Evolutionary conservation across 306 rosid species (phyloP).

Genomic region (Citrullus colocynthis): DNA sequence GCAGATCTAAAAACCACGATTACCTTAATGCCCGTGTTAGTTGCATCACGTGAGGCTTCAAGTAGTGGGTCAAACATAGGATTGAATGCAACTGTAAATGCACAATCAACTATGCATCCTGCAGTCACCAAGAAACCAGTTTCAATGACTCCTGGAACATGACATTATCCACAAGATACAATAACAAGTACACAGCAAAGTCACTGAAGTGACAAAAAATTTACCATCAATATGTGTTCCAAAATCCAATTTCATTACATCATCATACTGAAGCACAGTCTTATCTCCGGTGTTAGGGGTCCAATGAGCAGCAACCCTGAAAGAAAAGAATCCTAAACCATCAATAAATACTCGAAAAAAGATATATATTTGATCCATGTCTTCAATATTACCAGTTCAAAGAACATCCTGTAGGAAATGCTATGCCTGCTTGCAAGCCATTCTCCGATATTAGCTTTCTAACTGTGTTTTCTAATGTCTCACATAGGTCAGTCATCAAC

Average conservation of each 20-base stretch:
- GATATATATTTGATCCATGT: background rate
- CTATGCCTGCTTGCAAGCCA: conserved; percentile 96
- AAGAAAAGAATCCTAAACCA: conserved; percentile 9
- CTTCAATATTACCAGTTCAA: conserved; percentile 55
- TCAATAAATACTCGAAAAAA: background rate
- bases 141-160: background rate
- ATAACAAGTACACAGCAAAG: background rate
- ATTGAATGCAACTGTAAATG: conserved; percentile 94
- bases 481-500: conserved; percentile 90
- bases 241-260: conserved; percentile 95
- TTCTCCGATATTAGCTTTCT: conserved; percentile 79
- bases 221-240: conserved; percentile 95
- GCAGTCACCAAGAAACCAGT: conserved; percentile 19
- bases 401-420: conserved; percentile 98
- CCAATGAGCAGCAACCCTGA: conserved; percentile 99
- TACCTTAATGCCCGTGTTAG: conserved; percentile 93
- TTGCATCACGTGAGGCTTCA: conserved; percentile 97
- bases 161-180: background rate
- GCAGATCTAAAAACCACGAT: background rate
- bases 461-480: conserved; percentile 84
- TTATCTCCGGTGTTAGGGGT: conserved; percentile 92
- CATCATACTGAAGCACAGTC: conserved; percentile 86
- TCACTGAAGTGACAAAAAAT: background rate
- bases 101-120: conserved; percentile 88
- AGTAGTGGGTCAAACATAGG: conserved; percentile 87